phyloP scores from a whole-genome alignment of 805 yeast species.

The Blastobotrys parvus region DNA sequence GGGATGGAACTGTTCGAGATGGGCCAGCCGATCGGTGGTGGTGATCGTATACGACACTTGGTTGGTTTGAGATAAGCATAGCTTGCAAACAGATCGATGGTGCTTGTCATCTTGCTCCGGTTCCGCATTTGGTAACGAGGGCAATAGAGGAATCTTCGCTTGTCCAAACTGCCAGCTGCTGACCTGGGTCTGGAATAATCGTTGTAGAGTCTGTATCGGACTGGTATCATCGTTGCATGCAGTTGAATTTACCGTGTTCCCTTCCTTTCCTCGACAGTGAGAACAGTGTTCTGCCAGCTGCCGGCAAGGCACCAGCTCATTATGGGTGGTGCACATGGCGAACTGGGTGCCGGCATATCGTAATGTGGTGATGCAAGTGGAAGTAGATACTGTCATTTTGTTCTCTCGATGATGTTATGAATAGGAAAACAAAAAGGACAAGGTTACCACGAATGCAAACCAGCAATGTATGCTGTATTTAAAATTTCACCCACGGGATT shows the following conservation, averaged over 20 bases:
- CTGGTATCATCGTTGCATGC: neutral
- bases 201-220: neutral
- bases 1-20: neutral
- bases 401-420: too few relatives aligned
- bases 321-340: neutral
- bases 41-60: neutral
- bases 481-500: too few relatives aligned
- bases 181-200: neutral
- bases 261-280: neutral
- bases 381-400: neutral
- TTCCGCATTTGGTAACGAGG: neutral
- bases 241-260: too few relatives aligned
- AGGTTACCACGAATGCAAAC: too few relatives aligned
- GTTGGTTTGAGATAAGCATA: neutral
- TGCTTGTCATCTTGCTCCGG: neutral
- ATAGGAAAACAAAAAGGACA: too few relatives aligned
- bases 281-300: neutral
- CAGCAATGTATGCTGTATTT: too few relatives aligned
- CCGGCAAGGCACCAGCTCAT: neutral
- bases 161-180: neutral
- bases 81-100: neutral
- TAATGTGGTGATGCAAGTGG: neutral
- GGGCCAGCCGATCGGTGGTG: neutral
- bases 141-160: neutral
- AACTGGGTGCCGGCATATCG: neutral